phyloP scores from a whole-genome alignment of 495 filamentous ascomycete species.

The Podospora pseudoanserina region DNA sequence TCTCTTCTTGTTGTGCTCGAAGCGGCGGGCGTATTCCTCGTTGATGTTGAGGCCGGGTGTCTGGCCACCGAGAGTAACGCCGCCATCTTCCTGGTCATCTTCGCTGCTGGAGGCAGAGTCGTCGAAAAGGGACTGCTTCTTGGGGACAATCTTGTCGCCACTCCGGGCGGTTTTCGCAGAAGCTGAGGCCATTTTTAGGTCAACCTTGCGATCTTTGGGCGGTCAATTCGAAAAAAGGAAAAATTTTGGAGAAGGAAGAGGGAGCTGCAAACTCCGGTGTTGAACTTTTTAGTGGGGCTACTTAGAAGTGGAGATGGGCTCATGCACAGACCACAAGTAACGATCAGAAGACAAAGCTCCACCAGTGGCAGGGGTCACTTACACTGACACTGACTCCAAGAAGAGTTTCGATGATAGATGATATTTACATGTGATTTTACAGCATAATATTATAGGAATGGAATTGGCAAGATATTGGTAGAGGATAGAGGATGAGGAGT shows the following conservation, averaged over 20 bases:
- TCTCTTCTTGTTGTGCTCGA: slow-evolving; percentile 95
- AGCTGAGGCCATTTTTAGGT: slow-evolving; percentile 17
- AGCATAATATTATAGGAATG: too few relatives aligned
- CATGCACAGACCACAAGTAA: not conserved
- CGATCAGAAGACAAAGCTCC: not conserved
- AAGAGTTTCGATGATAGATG: not conserved
- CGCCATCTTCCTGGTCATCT: slow-evolving; percentile 55
- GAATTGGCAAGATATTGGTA: too few relatives aligned
- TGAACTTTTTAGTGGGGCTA: slow-evolving; percentile 31
- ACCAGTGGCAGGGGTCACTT: not conserved
- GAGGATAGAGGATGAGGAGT: too few relatives aligned
- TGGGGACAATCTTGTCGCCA: slow-evolving; percentile 11
- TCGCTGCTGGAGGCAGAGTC: slow-evolving; percentile 43
- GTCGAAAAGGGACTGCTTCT: slow-evolving; percentile 33
- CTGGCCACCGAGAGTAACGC: slow-evolving; percentile 49
- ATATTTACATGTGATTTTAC: too few relatives aligned
- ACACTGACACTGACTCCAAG: not conserved
- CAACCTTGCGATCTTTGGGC: not conserved
- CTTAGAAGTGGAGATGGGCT: slow-evolving; percentile 5
- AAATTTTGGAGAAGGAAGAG: not conserved
- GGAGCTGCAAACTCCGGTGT: not conserved
- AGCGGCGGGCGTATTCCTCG: slow-evolving; percentile 79
- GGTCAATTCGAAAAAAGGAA: slow-evolving; percentile 4
- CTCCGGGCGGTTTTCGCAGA: slow-evolving; percentile 15
- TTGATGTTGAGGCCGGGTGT: slow-evolving; percentile 73